Percentiles rank a stretch among this genome's conserved stretches.
These are phyloP conservation scores for Corylus avellana DNA, from an alignment of 306 rosid species.

Conservation along the genomic window DNA sequence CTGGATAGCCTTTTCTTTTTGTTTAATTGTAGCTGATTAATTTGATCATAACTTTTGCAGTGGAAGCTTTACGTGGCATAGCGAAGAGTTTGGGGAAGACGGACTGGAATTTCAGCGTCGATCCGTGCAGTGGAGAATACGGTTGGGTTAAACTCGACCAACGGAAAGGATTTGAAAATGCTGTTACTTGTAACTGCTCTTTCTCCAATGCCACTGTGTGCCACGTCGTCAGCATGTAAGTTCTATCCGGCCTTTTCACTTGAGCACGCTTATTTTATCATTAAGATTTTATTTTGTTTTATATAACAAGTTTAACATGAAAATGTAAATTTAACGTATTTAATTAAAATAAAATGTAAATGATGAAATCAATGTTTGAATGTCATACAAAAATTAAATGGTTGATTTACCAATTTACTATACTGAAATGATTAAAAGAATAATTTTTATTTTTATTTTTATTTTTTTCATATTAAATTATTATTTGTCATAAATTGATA, in stretches of 20 bases:
- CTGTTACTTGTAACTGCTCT: conserved; percentile 51
- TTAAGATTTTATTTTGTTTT: too few relatives aligned
- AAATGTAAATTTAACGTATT: background rate
- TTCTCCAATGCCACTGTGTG: conserved; percentile 39
- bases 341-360: background rate
- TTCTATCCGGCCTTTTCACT: background rate
- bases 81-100: conserved; percentile 49
- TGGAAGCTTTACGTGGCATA: conserved; percentile 43
- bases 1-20: background rate
- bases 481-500: too few relatives aligned
- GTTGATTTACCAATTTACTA: too few relatives aligned
- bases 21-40: background rate
- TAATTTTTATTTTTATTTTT: too few relatives aligned
- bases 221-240: conserved; percentile 65
- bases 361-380: too few relatives aligned
- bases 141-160: conserved; percentile 40
- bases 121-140: conserved; percentile 49
- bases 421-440: too few relatives aligned
- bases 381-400: too few relatives aligned
- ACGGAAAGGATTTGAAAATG: conserved; percentile 16
- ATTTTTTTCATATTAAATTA: too few relatives aligned
- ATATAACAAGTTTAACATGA: too few relatives aligned
- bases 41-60: conserved; percentile 34
- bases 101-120: conserved; percentile 45
- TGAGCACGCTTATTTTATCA: background rate